These are phyloP conservation scores for Rubroboletus pulcherrimus DNA, from an alignment of 768 basidiomycete genomes.

Conservation along the genomic window DNA sequence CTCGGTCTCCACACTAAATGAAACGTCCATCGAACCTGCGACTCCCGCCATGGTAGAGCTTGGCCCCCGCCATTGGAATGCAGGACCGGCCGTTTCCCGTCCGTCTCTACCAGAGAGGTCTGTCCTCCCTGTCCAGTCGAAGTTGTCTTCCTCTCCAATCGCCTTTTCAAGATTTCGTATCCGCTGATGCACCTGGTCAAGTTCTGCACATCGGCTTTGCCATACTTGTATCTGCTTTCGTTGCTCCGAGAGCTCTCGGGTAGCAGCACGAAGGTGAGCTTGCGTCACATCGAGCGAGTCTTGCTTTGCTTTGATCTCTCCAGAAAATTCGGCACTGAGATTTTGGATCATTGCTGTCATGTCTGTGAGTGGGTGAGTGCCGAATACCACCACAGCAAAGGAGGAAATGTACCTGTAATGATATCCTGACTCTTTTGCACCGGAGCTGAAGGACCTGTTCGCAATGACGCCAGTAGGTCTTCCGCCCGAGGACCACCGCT, in stretches of 20 bases:
- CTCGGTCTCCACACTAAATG: conserved; percentile 64
- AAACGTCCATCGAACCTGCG: conserved; percentile 60
- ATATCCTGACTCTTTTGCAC: conserved; percentile 89
- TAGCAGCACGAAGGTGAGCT: conserved; percentile 82
- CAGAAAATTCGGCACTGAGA: conserved; percentile 72
- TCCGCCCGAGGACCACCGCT: conserved; percentile 70
- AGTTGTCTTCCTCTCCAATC: conserved; percentile 68
- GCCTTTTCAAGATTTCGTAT: conserved; percentile 83
- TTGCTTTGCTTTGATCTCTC: conserved; percentile 83
- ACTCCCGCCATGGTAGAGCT: conserved; percentile 64
- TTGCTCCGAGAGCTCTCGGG: conserved; percentile 86
- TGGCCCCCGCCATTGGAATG: conserved; percentile 69
- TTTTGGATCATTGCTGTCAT: conserved; percentile 82
- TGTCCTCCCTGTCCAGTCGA: conserved; percentile 86
- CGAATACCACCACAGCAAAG: not conserved
- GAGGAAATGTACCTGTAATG: conserved; percentile 52
- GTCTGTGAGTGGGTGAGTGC: conserved; percentile 44
- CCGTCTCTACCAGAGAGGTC: conserved; percentile 41
- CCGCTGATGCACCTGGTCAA: conserved; percentile 79
- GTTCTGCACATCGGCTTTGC: conserved; percentile 68
- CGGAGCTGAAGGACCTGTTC: conserved; percentile 70
- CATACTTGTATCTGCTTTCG: conserved; percentile 78
- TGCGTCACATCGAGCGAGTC: conserved; percentile 85
- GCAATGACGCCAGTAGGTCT: conserved; percentile 72
- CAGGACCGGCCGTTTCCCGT: conserved; percentile 37